phyloP scores from a whole-genome alignment of 345 rosid species.

The Rhizophora mangle region DNA sequence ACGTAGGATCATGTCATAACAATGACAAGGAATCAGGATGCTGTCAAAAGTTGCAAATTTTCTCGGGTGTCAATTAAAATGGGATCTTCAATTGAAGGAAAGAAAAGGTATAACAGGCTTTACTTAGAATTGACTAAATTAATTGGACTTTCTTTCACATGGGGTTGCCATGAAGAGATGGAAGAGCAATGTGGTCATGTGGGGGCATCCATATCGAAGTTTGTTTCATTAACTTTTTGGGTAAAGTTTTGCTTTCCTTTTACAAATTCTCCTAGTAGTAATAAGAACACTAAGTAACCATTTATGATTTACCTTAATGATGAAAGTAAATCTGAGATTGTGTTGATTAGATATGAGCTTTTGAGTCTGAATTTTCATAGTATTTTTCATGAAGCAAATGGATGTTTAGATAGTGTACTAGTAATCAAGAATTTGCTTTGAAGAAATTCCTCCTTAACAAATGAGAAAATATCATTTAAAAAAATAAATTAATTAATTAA shows the following conservation, averaged over 20 bases:
- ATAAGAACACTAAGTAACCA: too few relatives aligned
- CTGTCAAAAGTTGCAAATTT: slow-evolving; percentile 24
- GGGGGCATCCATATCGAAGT: not conserved
- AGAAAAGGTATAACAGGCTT: slow-evolving; percentile 12
- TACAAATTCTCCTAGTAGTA: too few relatives aligned
- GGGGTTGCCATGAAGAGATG: slow-evolving; percentile 55
- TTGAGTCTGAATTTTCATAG: too few relatives aligned
- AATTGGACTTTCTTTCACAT: slow-evolving; percentile 40
- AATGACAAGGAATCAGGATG: slow-evolving; percentile 25
- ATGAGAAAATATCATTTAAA: not conserved
- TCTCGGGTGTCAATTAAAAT: slow-evolving; percentile 16
- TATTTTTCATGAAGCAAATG: too few relatives aligned
- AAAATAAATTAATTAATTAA: too few relatives aligned
- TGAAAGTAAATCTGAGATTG: too few relatives aligned
- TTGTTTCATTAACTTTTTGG: slow-evolving; percentile 6
- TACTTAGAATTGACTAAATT: slow-evolving; percentile 33
- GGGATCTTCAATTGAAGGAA: slow-evolving; percentile 12
- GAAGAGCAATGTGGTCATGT: slow-evolving; percentile 24
- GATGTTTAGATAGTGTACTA: too few relatives aligned
- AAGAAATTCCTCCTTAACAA: not conserved
- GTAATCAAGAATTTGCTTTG: too few relatives aligned
- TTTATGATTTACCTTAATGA: too few relatives aligned
- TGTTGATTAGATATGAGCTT: too few relatives aligned
- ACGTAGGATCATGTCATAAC: slow-evolving; percentile 21
- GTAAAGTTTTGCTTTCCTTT: too few relatives aligned